A percentile compares a stretch with the other conserved stretches of the same genome.
phyloP scores from a whole-genome alignment of 2,329 filamentous ascomycete genomes.

The Fusarium praegraminearum region DNA sequence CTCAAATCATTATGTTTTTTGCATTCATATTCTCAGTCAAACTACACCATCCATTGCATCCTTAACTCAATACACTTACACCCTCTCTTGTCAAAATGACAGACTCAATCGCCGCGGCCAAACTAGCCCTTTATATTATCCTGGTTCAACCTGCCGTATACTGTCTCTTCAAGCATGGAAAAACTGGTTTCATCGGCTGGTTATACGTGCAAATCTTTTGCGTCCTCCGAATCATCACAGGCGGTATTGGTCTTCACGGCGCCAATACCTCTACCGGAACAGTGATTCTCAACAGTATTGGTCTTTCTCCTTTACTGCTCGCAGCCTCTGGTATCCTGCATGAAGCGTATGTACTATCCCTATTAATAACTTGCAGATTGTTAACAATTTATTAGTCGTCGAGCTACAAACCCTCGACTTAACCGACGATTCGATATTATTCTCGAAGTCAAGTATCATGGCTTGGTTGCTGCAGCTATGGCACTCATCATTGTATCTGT shows the following conservation, averaged over 20 bases:
- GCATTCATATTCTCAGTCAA: not conserved
- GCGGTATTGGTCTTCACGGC: constrained; percentile 11
- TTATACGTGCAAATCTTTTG: constrained; percentile 21
- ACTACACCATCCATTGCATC: not conserved
- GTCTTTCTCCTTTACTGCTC: constrained; percentile 10
- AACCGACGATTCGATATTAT: constrained; percentile 18
- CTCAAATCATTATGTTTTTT: not conserved
- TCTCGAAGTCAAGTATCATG: constrained; percentile 22
- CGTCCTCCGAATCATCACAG: constrained; percentile 11
- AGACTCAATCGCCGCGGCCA: constrained; percentile 13
- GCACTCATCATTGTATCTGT: constrained; percentile 16
- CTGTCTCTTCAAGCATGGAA: constrained; percentile 25
- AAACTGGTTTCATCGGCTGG: constrained; percentile 18
- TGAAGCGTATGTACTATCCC: constrained; percentile 1
- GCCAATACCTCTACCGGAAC: constrained; percentile 5
- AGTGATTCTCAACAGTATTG: constrained; percentile 18
- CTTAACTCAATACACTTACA: not conserved
- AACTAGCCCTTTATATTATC: constrained; percentile 14
- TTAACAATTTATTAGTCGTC: constrained; percentile 1
- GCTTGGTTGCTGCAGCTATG: constrained; percentile 8
- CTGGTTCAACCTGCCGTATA: constrained; percentile 16
- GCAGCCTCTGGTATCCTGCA: constrained; percentile 23
- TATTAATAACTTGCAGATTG: no score
- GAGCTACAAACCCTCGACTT: constrained; percentile 13
- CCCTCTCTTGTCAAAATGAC: constrained; percentile 1